phyloP scores from a whole-genome alignment of 176 grass and related monocot species.

The Panicum miliaceum region DNA sequence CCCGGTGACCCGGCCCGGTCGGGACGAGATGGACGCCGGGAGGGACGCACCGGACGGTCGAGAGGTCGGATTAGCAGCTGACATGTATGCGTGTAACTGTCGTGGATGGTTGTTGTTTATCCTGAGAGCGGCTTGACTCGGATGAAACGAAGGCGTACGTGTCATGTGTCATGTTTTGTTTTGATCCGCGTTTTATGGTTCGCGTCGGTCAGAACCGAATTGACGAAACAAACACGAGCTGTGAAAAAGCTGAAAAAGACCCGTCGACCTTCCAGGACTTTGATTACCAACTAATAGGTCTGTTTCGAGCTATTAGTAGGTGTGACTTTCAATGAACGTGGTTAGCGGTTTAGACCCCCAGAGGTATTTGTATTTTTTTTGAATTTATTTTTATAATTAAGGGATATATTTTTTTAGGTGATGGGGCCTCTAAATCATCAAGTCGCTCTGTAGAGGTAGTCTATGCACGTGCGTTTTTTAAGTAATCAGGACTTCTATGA shows the following conservation, averaged over 20 bases:
- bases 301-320: background rate
- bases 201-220: background rate
- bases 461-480: no score
- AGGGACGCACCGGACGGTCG: background rate
- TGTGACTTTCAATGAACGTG: no score
- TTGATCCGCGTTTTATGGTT: background rate
- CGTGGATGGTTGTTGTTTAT: slow-evolving; percentile 11
- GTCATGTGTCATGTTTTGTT: slow-evolving; percentile 5
- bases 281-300: background rate
- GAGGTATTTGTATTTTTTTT: no score
- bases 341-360: no score
- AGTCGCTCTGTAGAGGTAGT: no score
- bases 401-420: no score
- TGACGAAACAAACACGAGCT: background rate
- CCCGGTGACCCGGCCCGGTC: background rate
- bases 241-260: background rate
- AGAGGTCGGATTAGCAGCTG: background rate
- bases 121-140: slow-evolving; percentile 22
- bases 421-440: no score
- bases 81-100: slow-evolving; percentile 17
- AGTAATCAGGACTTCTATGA: no score
- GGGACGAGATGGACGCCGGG: background rate
- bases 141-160: background rate
- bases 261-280: background rate
- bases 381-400: no score